A percentile compares a stretch with the other conserved stretches of the same genome.
phyloP scores from a whole-genome alignment of 257 asterid genomes.

The Schizonepeta tenuifolia region DNA sequence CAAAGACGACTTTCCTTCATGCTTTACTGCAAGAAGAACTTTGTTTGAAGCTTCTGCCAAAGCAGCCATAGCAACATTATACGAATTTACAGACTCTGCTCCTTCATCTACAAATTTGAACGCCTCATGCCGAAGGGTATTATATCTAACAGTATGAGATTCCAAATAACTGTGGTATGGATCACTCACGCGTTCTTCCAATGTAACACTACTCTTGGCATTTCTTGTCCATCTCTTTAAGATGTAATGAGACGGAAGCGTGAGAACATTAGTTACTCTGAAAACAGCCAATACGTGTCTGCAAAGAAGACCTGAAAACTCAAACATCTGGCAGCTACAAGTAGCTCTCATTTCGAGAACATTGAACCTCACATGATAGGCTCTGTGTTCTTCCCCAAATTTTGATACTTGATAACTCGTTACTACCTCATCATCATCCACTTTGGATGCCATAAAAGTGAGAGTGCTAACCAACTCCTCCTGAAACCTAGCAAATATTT shows the following conservation, averaged over 20 bases:
- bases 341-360: slow-evolving; percentile 87
- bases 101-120: slow-evolving; percentile 87
- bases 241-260: slow-evolving; percentile 84
- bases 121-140: slow-evolving; percentile 85
- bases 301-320: slow-evolving; percentile 95
- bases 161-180: slow-evolving; percentile 77
- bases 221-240: slow-evolving; percentile 92
- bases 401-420: slow-evolving; percentile 78
- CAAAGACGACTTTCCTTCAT: slow-evolving; percentile 56
- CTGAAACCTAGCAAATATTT: slow-evolving; percentile 81
- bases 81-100: slow-evolving; percentile 67
- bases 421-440: slow-evolving; percentile 80
- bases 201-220: slow-evolving; percentile 76
- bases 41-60: slow-evolving; percentile 73
- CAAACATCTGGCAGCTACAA: slow-evolving; percentile 97
- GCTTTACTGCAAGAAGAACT: slow-evolving; percentile 56
- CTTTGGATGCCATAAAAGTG: slow-evolving; percentile 82
- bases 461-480: slow-evolving; percentile 93
- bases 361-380: slow-evolving; percentile 77
- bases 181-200: slow-evolving; percentile 66
- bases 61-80: slow-evolving; percentile 71
- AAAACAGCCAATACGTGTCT: slow-evolving; percentile 90
- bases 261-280: slow-evolving; percentile 89
- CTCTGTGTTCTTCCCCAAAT: slow-evolving; percentile 82
- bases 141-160: slow-evolving; percentile 91